Evolutionary conservation across 768 basidiomycete species (phyloP), one percentile per base, ranked within the genome.

Genomic region (Russula ochroleuca): DNA sequence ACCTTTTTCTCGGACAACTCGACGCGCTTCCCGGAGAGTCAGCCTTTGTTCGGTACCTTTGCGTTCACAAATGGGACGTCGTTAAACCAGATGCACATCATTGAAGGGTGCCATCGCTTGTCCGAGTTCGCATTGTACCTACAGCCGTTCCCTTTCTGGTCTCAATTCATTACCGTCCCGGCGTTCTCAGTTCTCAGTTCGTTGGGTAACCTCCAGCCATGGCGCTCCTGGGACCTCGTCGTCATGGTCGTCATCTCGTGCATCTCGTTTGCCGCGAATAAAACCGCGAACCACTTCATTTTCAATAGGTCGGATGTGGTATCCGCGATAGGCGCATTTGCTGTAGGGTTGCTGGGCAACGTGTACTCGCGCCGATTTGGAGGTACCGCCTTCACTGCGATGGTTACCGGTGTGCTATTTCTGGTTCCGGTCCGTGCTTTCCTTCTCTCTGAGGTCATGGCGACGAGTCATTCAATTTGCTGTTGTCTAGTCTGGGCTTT

Each of bases 391-490:
- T 93, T 93, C 74, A 91, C 90, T 7, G 85, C 86, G 1, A 94
- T 94, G 92, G 89, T 92, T 33, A 88, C 90, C n/a, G 92, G 90
- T 49, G 88, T 94, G 17, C 74, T 92, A 62, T 90, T 94, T 73
- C 76, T 92, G 61, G 90, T 93, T 47, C 92, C 92, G 17, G 90
- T 90, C 72, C 71, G 86, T 79, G 10, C 54, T 68, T 33, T 49
- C 7, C 25, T 55, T n/a, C 38, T 23, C 62, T 19, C 51, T 31
- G 45, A 56, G 21, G 49, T 54, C 50, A 3, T 10, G 52, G 47
- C 47, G 25, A 19, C 47, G 25, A 19, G 17, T 61, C 52, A 40
- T 55, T 59, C 56, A 70, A 5, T 51, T 52, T 57, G 45, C 62
- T 33, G 23, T 17, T 17, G 15, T 64, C 25, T 67, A 90, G 89